These are phyloP conservation scores for Blastobotrys parvus DNA, from an alignment of 805 yeast species.

Conservation along the genomic window DNA sequence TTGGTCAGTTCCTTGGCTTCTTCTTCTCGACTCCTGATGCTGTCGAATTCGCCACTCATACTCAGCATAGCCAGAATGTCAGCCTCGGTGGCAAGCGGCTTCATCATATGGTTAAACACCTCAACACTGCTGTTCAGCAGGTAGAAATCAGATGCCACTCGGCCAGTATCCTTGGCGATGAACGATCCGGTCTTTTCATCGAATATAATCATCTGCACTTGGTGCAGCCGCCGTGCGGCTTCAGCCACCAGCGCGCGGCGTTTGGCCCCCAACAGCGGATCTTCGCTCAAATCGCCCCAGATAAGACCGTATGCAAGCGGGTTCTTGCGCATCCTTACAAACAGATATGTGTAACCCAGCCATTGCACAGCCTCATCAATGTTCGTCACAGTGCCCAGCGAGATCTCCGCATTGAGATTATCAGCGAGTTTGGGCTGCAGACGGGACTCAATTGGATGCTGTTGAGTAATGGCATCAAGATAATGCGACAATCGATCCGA, in stretches of 20 bases:
- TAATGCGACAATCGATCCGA: conserved; percentile 78
- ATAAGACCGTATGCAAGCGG: conserved; percentile 89
- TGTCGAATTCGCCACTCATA: conserved; percentile 90
- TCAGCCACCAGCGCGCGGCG: conserved; percentile 66
- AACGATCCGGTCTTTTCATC: conserved; percentile 79
- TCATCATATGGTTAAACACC: conserved; percentile 76
- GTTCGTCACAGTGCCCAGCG: conserved; percentile 90
- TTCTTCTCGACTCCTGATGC: conserved; percentile 80
- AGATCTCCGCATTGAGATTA: conserved; percentile 91
- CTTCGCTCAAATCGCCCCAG: conserved; percentile 77
- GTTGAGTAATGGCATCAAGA: conserved; percentile 81
- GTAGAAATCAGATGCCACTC: conserved; percentile 92
- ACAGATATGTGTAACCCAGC: conserved; percentile 95
- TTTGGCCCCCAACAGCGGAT: conserved; percentile 66
- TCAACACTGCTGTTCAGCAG: conserved; percentile 78
- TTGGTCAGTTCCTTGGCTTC: conserved; percentile 66
- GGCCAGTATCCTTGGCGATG: conserved; percentile 79
- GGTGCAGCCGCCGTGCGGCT: conserved; percentile 79
- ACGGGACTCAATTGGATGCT: conserved; percentile 90
- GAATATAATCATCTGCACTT: conserved; percentile 85
- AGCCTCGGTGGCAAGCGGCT: conserved; percentile 83
- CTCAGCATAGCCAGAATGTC: conserved; percentile 82
- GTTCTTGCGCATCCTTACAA: conserved; percentile 87
- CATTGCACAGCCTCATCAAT: conserved; percentile 92
- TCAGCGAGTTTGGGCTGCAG: conserved; percentile 74